These are phyloP conservation scores for Theobroma grandiflorum DNA, from an alignment of 441 rosid genomes.

Conservation along the genomic window DNA sequence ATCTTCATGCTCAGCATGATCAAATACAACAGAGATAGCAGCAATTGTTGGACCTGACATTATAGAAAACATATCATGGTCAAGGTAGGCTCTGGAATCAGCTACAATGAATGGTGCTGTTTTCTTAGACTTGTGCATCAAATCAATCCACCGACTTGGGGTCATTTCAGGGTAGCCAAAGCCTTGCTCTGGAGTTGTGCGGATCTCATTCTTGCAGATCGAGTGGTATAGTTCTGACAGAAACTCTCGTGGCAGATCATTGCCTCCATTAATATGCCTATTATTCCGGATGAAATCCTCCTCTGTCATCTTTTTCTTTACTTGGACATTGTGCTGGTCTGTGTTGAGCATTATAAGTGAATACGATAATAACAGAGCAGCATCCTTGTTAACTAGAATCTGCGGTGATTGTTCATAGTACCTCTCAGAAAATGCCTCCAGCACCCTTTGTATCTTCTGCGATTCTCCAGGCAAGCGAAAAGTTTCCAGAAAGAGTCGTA, in stretches of 20 bases:
- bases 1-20: slow-evolving; percentile 96
- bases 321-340: slow-evolving; percentile 82
- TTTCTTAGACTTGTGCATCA: slow-evolving; percentile 91
- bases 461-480: slow-evolving; percentile 83
- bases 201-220: slow-evolving; percentile 82
- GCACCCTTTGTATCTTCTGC: slow-evolving; percentile 80
- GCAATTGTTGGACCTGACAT: slow-evolving; percentile 98
- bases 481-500: slow-evolving; percentile 73
- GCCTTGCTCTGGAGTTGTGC: slow-evolving; percentile 92
- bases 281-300: slow-evolving; percentile 84
- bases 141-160: slow-evolving; percentile 95
- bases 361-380: slow-evolving; percentile 75
- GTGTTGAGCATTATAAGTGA: slow-evolving; percentile 82
- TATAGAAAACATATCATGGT: slow-evolving; percentile 91
- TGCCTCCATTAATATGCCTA: slow-evolving; percentile 78
- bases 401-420: slow-evolving; percentile 73
- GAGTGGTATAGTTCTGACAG: slow-evolving; percentile 69
- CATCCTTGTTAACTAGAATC: slow-evolving; percentile 67
- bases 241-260: slow-evolving; percentile 71
- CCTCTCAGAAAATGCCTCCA: slow-evolving; percentile 81
- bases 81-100: slow-evolving; percentile 82
- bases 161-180: slow-evolving; percentile 89
- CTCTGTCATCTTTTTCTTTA: slow-evolving; percentile 83
- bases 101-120: slow-evolving; percentile 76
- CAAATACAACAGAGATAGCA: slow-evolving; percentile 97